A percentile compares a stretch with the other conserved stretches of the same genome.
phyloP scores from a whole-genome alignment of 768 basidiomycete genomes.

The Mycena olivaceomarginata region DNA sequence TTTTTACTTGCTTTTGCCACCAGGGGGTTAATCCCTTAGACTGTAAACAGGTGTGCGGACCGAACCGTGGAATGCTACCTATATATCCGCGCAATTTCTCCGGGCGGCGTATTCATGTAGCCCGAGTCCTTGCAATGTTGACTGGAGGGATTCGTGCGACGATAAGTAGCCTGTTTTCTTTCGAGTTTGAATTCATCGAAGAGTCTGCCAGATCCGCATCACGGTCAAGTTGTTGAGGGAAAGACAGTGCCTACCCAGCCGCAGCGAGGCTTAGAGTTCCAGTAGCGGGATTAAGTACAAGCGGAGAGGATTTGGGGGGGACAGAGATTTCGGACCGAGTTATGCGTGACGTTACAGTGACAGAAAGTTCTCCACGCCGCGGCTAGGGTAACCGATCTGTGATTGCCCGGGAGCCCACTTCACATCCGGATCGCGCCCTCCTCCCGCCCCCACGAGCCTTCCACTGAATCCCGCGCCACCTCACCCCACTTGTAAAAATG shows the following conservation, averaged over 20 bases:
- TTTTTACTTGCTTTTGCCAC: background rate
- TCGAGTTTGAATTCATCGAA: conserved; percentile 1
- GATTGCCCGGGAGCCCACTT: too few relatives aligned
- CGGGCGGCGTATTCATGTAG: background rate
- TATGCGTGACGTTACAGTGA: too few relatives aligned
- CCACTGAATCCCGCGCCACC: too few relatives aligned
- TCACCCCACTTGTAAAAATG: too few relatives aligned
- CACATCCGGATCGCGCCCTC: too few relatives aligned
- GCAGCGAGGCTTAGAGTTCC: background rate
- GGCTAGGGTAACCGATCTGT: too few relatives aligned
- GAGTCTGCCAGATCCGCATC: conserved; percentile 4
- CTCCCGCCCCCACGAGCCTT: too few relatives aligned
- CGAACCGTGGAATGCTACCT: conserved; percentile 7
- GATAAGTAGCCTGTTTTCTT: conserved; percentile 7
- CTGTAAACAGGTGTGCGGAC: background rate
- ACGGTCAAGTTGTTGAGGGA: conserved; percentile 1
- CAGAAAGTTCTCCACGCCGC: too few relatives aligned
- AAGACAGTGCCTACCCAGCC: background rate
- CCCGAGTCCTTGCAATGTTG: background rate
- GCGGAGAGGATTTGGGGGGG: too few relatives aligned
- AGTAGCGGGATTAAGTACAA: too few relatives aligned
- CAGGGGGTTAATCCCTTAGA: conserved; percentile 9
- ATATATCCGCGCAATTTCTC: conserved; percentile 3
- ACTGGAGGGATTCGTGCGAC: background rate
- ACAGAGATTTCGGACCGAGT: too few relatives aligned